Conservation (phyloP, 2,329 filamentous ascomycete species). For the Escovopsis weberi region DNA sequence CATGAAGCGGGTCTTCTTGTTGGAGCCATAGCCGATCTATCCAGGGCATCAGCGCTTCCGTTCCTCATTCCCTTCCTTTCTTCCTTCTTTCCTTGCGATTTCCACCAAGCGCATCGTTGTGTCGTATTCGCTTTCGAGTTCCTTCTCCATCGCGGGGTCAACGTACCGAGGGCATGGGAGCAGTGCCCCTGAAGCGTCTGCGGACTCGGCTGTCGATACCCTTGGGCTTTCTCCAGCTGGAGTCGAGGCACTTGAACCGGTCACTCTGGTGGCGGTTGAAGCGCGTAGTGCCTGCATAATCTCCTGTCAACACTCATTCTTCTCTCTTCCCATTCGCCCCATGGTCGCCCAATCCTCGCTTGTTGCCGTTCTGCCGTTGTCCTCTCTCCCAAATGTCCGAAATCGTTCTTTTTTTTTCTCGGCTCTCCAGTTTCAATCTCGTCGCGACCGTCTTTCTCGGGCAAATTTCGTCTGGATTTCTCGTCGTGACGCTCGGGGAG, state of each 20-base stretch:
- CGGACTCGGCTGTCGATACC: conserved; percentile 98
- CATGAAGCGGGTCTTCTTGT: conserved; percentile 99
- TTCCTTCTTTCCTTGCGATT: no score
- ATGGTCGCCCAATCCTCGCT: neutral
- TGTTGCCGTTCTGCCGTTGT: neutral
- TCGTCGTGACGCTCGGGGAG: neutral
- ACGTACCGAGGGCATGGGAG: conserved; percentile 96
- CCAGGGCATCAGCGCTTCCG: conserved; percentile 3
- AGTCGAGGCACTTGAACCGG: conserved; percentile 81
- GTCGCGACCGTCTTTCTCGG: no score
- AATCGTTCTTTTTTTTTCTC: no score
- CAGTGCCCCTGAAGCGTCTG: conserved; percentile 91
- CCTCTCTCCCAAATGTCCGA: neutral
- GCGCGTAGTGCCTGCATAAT: conserved; percentile 65
- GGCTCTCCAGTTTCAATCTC: no score
- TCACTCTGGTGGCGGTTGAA: conserved; percentile 98
- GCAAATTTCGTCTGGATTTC: no score
- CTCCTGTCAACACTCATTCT: conserved; percentile 22
- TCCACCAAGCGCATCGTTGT: no score
- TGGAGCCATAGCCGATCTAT: conserved; percentile 96
- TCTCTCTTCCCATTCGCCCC: neutral
- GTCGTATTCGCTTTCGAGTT: no score
- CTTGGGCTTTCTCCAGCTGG: conserved; percentile 98
- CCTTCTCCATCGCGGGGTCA: conserved; percentile 4
- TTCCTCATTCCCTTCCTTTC: neutral